Evolutionary conservation across 345 rosid genomes (phyloP), one percentile per base, ranked within the genome.

Genomic region (Nasturtium officinale): DNA sequence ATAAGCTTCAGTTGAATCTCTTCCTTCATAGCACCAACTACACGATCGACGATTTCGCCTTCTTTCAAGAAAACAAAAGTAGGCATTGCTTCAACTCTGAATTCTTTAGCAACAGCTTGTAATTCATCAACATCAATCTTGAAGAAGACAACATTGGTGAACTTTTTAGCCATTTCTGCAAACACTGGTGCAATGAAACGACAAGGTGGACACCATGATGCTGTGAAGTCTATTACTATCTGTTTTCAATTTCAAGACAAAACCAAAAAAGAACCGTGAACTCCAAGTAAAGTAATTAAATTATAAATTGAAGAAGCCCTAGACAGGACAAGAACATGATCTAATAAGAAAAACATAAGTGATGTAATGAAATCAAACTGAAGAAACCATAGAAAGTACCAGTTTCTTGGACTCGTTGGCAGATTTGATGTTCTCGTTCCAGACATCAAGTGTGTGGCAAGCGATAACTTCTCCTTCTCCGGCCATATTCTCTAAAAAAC

Each of bases 61-160:
- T 78, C 87, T 54, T 83, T 89, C 78, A 87, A 74, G 73, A 83
- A 83, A 58, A 87, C 54, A 75, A 89, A 87, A 30, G 85, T 85
- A 0, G 91, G 91, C 90, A 89, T 89, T 3, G 92, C 88, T 74
- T 87, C 87, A 57, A 89, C 83, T 7, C 70, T 79, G 83, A 83
- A 85, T 4, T 87, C 90, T 0, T 75, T 5, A 42, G 92, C 86
- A 62, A 89, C 90, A 2, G 68, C 17, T 84, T 89, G 82, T 80
- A 88, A 37, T 70, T 88, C 92, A 64, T 87, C 97, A 1, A 90
- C 89, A 67, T 88, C 97, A 23, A 88, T 86, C 84, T 88, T 90
- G 80, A 90, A 79, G 88, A 88, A 84, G 46, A 61, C 59, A 17
- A 78, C 87, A 42, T 72, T 21, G 3, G 82, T 76, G 63, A 79